Evolutionary conservation across 495 filamentous ascomycete genomes (phyloP).

Genomic region (Hypoxylon rickii): DNA sequence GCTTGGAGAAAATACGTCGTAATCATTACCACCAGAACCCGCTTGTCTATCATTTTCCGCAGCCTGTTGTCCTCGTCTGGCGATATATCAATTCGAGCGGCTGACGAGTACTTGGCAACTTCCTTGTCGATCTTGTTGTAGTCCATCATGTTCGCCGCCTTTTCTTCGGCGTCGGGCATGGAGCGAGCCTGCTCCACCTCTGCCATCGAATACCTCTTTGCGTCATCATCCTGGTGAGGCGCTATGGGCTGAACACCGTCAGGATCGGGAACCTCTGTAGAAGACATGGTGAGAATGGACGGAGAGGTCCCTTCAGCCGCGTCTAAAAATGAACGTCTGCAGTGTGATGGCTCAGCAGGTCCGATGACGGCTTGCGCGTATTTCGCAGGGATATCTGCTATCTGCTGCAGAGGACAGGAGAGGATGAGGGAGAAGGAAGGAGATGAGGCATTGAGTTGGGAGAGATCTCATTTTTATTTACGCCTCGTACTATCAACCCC

Average conservation of each 20-base stretch:
- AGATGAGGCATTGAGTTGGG: conserved; percentile 5
- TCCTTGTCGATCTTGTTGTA: conserved; percentile 64
- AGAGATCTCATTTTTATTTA: conserved; percentile 23
- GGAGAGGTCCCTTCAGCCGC: background rate
- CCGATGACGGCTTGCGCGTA: background rate
- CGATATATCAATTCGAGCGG: conserved; percentile 55
- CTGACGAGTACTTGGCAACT: conserved; percentile 64
- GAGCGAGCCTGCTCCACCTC: conserved; percentile 54
- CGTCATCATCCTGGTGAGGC: conserved; percentile 21
- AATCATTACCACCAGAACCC: conserved; percentile 58
- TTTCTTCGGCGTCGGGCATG: conserved; percentile 43
- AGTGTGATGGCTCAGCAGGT: conserved; percentile 2
- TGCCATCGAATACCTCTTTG: conserved; percentile 47
- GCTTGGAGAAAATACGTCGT: conserved; percentile 71
- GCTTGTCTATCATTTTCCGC: conserved; percentile 54
- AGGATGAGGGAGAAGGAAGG: background rate
- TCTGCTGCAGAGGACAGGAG: too few relatives aligned
- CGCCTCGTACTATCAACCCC: conserved; percentile 14
- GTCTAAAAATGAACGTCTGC: background rate
- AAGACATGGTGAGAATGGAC: conserved; percentile 19
- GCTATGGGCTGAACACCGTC: conserved; percentile 13
- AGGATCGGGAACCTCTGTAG: conserved; percentile 26
- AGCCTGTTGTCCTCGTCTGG: conserved; percentile 58
- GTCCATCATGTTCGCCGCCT: conserved; percentile 57
- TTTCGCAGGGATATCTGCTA: background rate